Evolutionary conservation across 805 yeast genomes (phyloP), one percentile per base, ranked within the genome.

Genomic region (Ogataea paraovalis): DNA sequence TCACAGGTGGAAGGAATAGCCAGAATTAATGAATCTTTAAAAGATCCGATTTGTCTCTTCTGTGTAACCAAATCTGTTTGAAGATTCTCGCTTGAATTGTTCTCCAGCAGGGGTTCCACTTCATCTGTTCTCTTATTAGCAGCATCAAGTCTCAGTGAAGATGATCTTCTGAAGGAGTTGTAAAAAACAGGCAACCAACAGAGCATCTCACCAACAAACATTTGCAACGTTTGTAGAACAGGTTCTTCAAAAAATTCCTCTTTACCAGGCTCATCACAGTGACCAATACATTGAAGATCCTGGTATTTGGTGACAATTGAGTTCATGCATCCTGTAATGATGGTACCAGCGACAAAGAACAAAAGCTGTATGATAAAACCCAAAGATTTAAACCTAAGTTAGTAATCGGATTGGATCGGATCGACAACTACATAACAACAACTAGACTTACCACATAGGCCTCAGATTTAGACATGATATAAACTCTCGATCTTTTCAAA

Each of bases 281-380:
- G 61, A 14, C 60, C 68, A 4, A 86, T 85, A 64, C 88, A 83
- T 59, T 83, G 88, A 58, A 81, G 76, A 60, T 87, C 94, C 60
- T 87, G 94, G 59, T 66, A 80, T 62, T 87, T 87, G 18, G 92
- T 84, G 52, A 84, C 73, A 41, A 87, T 69, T 10, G 94, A 84
- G 69, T 87, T 87, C 54, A 81, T 64, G 46, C 87, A 80, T 13
- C 95, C 95, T 3, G 87, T 75, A 14, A 79, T 64, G 30, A 87
- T 69, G 38, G 87, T 80, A 3, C 88, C 87, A 0, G 63, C 51
- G 1, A 63, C 66, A n/a, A 69, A 45, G 2, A 65, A 27, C 13
- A 71, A 56, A 22, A 72, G 43, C 70, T 66, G 23, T 18, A 13
- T 32, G 36, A 32, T 32, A 25, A 25, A 10, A 25, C 28, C 10